Evolutionary conservation across 2,329 filamentous ascomycete species (phyloP), one percentile per base, ranked within the genome.

Genomic region (Diplodia corticola): DNA sequence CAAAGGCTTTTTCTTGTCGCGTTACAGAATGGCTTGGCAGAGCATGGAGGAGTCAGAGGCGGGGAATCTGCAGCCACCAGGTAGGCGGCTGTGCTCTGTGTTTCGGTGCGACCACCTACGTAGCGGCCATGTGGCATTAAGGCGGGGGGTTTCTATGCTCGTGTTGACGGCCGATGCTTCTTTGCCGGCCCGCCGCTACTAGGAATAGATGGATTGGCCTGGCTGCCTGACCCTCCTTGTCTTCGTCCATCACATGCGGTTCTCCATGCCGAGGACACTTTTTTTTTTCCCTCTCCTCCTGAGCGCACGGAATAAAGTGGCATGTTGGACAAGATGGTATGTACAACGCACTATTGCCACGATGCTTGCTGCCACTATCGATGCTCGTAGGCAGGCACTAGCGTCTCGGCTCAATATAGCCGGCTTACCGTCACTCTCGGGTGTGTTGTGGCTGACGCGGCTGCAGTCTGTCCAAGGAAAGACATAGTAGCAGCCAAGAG

Each of bases 21-120:
- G 55, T 48, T 30, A 40, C 55, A 60, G 37, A 60, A 9, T 60
- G 55, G 48, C 55, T 60, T 24, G 55, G 55, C 40, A 60, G 26
- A 12, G 17, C 24, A 24, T 48, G 24, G 17, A 35, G 44, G 55
- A 37, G 55, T 26, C 17, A 12, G 30, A 35, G 37, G 37, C 15
- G 24, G 33, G 22, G 20, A n/a, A n/a, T 40, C 10, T 44, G 40
- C 17, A 7, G 40, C n/a, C n/a, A n/a, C n/a, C n/a, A n/a, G n/a
- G n/a, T n/a, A 44, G 40, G 54, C 35, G 40, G 55, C n/a, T n/a
- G 24, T 44, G 30, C 17, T 17, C 17, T 22, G 37, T n/a, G 40
- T 44, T n/a, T 7, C n/a, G 40, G 4, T 44, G 9, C 17, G 40
- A 13, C 6, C 20, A 44, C 40, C 6, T 44, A 44, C 40, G 40